Evolutionary conservation across 805 yeast genomes (phyloP).

Genomic region (Suhomyces emberorum): DNA sequence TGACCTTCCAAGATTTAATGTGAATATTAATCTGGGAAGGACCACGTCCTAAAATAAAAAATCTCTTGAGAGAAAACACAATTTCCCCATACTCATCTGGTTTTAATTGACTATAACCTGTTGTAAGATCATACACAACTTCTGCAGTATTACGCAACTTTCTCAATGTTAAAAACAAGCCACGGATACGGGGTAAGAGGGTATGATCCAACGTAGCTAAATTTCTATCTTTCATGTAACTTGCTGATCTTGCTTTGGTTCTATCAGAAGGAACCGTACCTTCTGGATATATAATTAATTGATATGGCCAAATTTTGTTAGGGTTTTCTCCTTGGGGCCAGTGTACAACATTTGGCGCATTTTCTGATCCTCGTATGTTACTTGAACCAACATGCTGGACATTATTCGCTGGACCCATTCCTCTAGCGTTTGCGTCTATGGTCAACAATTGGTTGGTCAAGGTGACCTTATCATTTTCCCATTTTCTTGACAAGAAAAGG

Average conservation of each 20-base stretch:
- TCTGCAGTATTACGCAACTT: slow-evolving; percentile 52
- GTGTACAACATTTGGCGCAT: slow-evolving; percentile 7
- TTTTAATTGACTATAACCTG: slow-evolving; percentile 73
- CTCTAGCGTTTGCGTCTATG: slow-evolving; percentile 61
- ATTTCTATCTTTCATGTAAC: slow-evolving; percentile 52
- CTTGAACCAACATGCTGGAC: slow-evolving; percentile 31
- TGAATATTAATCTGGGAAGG: slow-evolving; percentile 67
- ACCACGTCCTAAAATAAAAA: slow-evolving; percentile 66
- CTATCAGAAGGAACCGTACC: slow-evolving; percentile 81
- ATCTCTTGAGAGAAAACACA: slow-evolving; percentile 58
- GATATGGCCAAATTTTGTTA: slow-evolving; percentile 41
- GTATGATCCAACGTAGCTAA: slow-evolving; percentile 55
- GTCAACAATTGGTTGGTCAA: slow-evolving; percentile 54
- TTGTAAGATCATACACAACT: slow-evolving; percentile 74
- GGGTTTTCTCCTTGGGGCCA: slow-evolving; percentile 33
- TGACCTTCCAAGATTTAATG: slow-evolving; percentile 53
- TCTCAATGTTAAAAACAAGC: slow-evolving; percentile 64
- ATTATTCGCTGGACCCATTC: slow-evolving; percentile 51
- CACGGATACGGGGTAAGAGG: slow-evolving; percentile 80
- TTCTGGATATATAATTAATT: slow-evolving; percentile 84
- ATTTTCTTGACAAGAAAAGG: slow-evolving; percentile 77
- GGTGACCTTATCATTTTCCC: slow-evolving; percentile 70
- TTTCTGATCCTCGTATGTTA: slow-evolving; percentile 10
- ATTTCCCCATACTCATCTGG: slow-evolving; percentile 73
- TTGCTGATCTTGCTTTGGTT: slow-evolving; percentile 56